Base-by-base conservation (phyloP, 768 basidiomycete species). In the Xerocomellus intermedius region DNA sequence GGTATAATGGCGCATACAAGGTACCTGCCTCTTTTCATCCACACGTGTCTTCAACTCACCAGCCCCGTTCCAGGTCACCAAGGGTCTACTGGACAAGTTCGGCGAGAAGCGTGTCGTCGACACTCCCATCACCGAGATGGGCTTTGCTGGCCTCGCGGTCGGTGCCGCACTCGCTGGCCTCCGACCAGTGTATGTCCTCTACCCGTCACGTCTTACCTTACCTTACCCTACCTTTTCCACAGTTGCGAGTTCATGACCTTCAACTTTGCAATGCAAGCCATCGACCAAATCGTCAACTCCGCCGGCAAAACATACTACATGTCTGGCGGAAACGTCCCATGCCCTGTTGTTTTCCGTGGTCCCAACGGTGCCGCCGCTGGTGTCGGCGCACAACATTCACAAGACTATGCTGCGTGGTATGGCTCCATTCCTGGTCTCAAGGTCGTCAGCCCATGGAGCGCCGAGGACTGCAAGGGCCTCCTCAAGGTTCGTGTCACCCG, bases 171-270 rank as follows among this genome's bases (percentile, higher is more conserved):
- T 98, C 35, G 86, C 93, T 65, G 97, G 97, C 67, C 84, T 99
- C 53, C 84, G 95, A 64, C 97, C 97, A 57, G 81, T 99, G 91
- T 91, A 71, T 55, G 85, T 64, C 19, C 35, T 51, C 51, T 14
- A 30, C 45, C 22, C 42, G 32, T 45, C 53, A 8, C 41, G 3
- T 48, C 22, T 42, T 44, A 21, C 44, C 16, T 32, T 58, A 32
- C 53, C 45, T 61, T 42, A 65, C 42, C 51, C 56, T 33, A 8
- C 28, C 19, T 60, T 24, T 30, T 37, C 38, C 35, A 28, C 56
- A 94, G 91, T 67, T 98, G 95, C 82, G 96, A 98, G 79, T 99
- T 98, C 80, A 98, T 98, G 96, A 98, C 96, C 16, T 98, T 96
- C 82, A 98, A 99, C 82, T 98, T 99, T 71, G 96, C 96, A 61